Base-by-base conservation (phyloP, 257 asterid species). In the Solanum chiquidenum region DNA sequence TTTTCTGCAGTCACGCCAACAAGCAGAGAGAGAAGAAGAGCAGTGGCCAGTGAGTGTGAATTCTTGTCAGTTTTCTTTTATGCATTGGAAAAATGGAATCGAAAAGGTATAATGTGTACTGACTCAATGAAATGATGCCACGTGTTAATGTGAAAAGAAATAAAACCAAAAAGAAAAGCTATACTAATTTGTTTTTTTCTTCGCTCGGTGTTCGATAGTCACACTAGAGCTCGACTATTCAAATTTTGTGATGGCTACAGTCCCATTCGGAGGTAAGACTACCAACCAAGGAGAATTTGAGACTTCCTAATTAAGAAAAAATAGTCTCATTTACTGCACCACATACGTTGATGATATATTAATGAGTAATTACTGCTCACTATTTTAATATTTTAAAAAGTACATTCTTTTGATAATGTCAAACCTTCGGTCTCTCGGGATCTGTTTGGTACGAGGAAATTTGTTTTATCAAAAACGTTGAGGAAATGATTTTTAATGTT, bases 301-400 rank as follows among this genome's bases (percentile, higher is more conserved):
- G 25, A 55, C 11, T 20, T 55, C 2, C 0, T 7, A 2, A 55
- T 20, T 20, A 8, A 20, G 11, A 55, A 55, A 55, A 20, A 55
- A 55, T 55, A 55, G 0, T 20, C 0, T 55, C 5, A 55, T 55
- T 3, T 20, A 20, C 2, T 55, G 25, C 0, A 7, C 2, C 1
- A 55, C 2, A 20, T 55, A 0, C 25, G 1, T 20, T 20, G 5
- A 20, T 55, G 2, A 55, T 55, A 55, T 18, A 18, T 55, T 55
- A 55, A 6, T 7, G 25, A 20, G 25, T 20, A 55, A 55, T 7
- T 55, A 55, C 7, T 31, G 21, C 23, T 71, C 77, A 13, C 40
- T 71, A 29, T 71, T 71, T 71, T 13, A 69, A 6, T 69, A 69
- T 29, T 69, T 69, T 55, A 25, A 12, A 69, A 29, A 69, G 9